Evolutionary conservation across 345 rosid species (phyloP), one percentile per base, ranked within the genome.

Genomic region (Erodium maritimum): DNA sequence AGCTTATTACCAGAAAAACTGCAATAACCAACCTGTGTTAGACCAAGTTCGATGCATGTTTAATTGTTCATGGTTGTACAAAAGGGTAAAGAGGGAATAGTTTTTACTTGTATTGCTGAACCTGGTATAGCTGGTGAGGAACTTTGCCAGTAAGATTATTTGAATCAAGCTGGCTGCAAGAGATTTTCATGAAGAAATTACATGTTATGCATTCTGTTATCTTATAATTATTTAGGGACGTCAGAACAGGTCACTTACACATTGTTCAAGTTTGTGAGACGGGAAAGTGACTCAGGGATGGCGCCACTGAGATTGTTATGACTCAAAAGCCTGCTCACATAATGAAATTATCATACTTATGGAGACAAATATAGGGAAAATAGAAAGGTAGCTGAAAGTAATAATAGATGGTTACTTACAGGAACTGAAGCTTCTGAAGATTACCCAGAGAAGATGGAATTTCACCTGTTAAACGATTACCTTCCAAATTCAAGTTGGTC

Each of bases 381-480:
- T 52, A 56, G 45, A 69, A 20, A 60, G 65, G 25, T 42, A 25
- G 29, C 65, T 50, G 60, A 52, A 23, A 55, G 10, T 3, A 37
- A 11, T 57, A 6, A 58, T 60, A 65, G 2, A 23, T 57, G 65
- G 53, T 58, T 57, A 75, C 96, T 85, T 73, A 94, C 99, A 94
- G 73, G 82, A 94, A 85, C 71, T 87, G 96, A 73, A 90, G 97
- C 60, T 68, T 84, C 72, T 77, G 78, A 61, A 94, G 97, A 61
- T 84, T 75, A 53, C 99, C 96, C 55, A 90, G 73, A 57, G 90
- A 67, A 57, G 87, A 62, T 8, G 99, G 99, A 78, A 94, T 87
- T 67, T 66, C 71, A 61, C 99, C 99, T 54, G 61, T 77, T 58
- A 94, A 70, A 66, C 52, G 75, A 84, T 94, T 94, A 57, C 82